These are phyloP conservation scores for Jacaranda mimosifolia DNA, from an alignment of 257 asterid genomes.

Conservation along the genomic window DNA sequence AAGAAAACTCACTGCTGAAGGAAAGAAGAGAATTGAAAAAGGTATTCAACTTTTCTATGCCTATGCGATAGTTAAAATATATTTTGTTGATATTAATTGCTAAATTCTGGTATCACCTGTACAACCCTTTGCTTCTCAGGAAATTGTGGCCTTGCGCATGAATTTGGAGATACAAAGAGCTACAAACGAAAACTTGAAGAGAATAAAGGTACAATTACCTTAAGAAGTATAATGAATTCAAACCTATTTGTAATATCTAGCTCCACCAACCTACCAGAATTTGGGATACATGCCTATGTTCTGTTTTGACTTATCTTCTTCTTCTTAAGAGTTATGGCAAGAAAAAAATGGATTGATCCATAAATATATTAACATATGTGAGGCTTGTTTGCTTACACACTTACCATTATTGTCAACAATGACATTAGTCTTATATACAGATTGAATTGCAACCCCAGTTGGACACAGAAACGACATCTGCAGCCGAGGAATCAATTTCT, in stretches of 20 bases:
- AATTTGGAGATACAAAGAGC: slow-evolving; percentile 62
- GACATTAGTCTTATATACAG: slow-evolving; percentile 36
- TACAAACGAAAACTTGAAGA: slow-evolving; percentile 62
- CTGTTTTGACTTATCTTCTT: too few relatives aligned
- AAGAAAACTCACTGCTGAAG: slow-evolving; percentile 54
- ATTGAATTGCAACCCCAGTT: slow-evolving; percentile 42
- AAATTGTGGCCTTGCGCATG: slow-evolving; percentile 50
- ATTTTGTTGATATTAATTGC: neutral
- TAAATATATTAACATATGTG: neutral
- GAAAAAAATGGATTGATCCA: neutral
- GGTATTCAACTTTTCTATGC: slow-evolving; percentile 45
- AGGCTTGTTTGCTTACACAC: neutral
- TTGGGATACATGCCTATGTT: too few relatives aligned
- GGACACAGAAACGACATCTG: slow-evolving; percentile 27
- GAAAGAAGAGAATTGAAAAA: slow-evolving; percentile 70
- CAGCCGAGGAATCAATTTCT: slow-evolving; percentile 37
- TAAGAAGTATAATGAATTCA: too few relatives aligned
- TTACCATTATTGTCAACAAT: neutral
- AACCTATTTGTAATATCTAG: too few relatives aligned
- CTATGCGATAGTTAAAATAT: neutral
- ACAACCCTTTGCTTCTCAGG: slow-evolving; percentile 48
- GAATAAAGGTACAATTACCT: slow-evolving; percentile 61
- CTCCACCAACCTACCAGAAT: too few relatives aligned
- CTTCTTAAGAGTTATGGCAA: too few relatives aligned
- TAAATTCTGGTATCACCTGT: neutral